Evolutionary conservation across 2,329 filamentous ascomycete species (phyloP), one percentile per base, ranked within the genome.

Genomic region (Pseudogymnoascus sp.): DNA sequence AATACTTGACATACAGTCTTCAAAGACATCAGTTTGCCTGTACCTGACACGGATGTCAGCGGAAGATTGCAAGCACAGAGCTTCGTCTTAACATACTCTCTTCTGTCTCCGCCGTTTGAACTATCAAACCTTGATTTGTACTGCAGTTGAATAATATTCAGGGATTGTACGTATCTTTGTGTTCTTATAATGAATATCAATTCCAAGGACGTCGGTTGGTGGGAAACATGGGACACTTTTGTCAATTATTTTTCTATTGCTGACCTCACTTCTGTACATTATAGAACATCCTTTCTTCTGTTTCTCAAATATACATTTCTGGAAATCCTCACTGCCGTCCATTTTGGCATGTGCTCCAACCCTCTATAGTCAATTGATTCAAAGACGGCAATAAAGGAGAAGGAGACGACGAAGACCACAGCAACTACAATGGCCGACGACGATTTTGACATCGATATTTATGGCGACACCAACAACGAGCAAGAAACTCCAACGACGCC

Each of bases 381-480:
- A 33, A 56, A 35, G 50, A 35, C 50, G 50, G 50, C 50, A 56
- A 56, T 22, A 19, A 33, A 56, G 11, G 50, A 56, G 28, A 56
- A 56, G 11, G 50, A 56, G 28, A 56, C 28, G 5, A 33, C 50
- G 28, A 33, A 33, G 5, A 33, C 11, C 50, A 56, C 28, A 56
- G 5, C 11, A 35, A 8, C n/a, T 56, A 56, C 46, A 33, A 89
- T 89, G 86, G 84, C 86, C 69, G 86, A 89, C 70, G 85, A 88
- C 71, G 85, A 88, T 70, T 89, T 87, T 74, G 87, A 89, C 70
- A 88, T 89, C 76, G 87, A 89, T 69, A 86, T 89, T 70, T 89
- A 89, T 72, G 86, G 85, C 70, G 86, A 88, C 70, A 78, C 79
- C 64, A 78, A 76, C 65, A 76, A 77, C 63, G 79, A 83, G 24